Evolutionary conservation across 1,284 basidiomycete genomes (phyloP), one percentile per base, ranked within the genome.

Genomic region (Apiotrichum montevideense): DNA sequence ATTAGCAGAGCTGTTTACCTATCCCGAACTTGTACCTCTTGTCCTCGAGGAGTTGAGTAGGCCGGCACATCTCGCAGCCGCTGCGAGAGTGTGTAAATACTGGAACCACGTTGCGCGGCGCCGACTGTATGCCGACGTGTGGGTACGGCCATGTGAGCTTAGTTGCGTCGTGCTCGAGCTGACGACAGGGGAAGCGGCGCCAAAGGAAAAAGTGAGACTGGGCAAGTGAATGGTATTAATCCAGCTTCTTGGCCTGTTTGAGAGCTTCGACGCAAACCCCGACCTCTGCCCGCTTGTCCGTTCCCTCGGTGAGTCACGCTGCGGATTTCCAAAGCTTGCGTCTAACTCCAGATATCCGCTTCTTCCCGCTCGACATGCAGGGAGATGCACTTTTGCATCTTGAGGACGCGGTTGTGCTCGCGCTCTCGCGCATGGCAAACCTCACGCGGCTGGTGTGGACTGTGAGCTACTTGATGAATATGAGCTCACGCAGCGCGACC

Each of bases 81-180:
- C 70, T 3, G 66, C 66, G 10, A 55, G 63, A 40, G 72, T 75
- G n/a, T 68, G 61, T 46, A 54, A 42, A 49, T 51, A 54, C 11
- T 75, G 71, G 64, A 57, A 59, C 29, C 53, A 54, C 33, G 57
- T 72, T 32, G 66, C 58, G 5, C 55, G 67, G 51, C 65, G 62
- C 47, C 59, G 58, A 46, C 51, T 77, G 55, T 77, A 77, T 53
- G 57, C 61, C 32, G 64, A 70, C 58, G 56, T 77, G 1, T 77
- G 74, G 75, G 62, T 77, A 3, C 62, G 73, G 52, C 73, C 75
- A 2, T 77, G 74, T 75, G 51, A 59, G 21, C 63, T 77, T 9
- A 52, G 72, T 70, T 4, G 11, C 29, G 6, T 10, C 1, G 39
- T 6, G 15, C n/a, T 3, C 21, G 32, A n/a, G 50, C 46, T 46